phyloP scores from a whole-genome alignment of 2,329 filamentous ascomycete species.

The Coniochaeta ligniaria region DNA sequence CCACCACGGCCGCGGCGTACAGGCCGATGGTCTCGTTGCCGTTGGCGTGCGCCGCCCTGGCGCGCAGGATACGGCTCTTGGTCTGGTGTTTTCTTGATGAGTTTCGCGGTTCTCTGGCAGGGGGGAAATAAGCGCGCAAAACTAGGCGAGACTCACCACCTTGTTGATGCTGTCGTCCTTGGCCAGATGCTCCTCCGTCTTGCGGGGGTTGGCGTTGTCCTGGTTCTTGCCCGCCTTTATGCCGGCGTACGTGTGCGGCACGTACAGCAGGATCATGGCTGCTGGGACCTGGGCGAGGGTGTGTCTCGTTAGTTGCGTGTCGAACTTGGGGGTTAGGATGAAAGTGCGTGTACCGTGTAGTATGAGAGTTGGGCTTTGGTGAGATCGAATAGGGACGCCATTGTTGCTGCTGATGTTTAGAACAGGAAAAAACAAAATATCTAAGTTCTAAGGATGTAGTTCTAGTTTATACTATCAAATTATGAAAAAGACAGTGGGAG shows the following conservation, averaged over 20 bases:
- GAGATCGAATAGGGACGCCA: constrained; percentile 13
- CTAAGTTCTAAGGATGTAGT: background rate
- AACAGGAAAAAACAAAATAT: background rate
- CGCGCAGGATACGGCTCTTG: constrained; percentile 16
- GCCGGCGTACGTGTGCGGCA: constrained; percentile 27
- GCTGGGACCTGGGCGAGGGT: constrained; percentile 28
- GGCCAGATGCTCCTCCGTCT: constrained; percentile 19
- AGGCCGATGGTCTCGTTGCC: constrained; percentile 36
- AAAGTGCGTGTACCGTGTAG: constrained; percentile 15
- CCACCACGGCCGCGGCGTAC: constrained; percentile 34
- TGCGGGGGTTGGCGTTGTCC: constrained; percentile 31
- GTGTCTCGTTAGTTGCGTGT: background rate
- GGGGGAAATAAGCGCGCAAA: background rate
- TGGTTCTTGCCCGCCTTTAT: constrained; percentile 21
- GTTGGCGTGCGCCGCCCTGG: constrained; percentile 25
- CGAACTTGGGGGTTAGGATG: too few relatives aligned
- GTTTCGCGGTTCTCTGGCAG: background rate
- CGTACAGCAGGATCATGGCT: constrained; percentile 25
- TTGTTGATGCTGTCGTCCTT: constrained; percentile 24
- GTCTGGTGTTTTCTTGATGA: constrained; percentile 3
- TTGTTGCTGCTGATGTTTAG: background rate
- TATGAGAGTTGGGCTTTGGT: constrained; percentile 16
- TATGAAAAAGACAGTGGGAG: background rate
- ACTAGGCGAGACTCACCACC: constrained; percentile 9
- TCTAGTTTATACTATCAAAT: background rate